Percentiles rank a stretch among this genome's conserved stretches.
phyloP scores from a whole-genome alignment of 2,329 filamentous ascomycete species.

The Acephala macrosclerotiorum region DNA sequence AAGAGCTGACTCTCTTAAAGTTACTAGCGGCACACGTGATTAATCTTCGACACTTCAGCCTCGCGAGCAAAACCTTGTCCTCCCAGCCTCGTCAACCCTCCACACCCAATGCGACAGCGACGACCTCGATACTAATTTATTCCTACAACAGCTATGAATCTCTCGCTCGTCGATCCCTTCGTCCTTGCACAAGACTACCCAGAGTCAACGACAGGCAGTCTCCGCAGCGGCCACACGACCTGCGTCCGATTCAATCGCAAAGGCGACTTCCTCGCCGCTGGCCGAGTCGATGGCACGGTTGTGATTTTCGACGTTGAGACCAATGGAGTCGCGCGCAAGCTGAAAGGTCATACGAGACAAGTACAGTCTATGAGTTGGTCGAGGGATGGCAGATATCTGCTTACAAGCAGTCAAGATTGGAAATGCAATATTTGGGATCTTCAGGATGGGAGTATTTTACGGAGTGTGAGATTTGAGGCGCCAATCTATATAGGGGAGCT shows the following conservation, averaged over 20 bases:
- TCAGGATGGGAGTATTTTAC: constrained; percentile 70
- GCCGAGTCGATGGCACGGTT: constrained; percentile 91
- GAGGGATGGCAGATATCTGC: constrained; percentile 84
- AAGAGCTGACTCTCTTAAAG: background rate
- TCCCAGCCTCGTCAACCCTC: too few relatives aligned
- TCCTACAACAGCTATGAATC: constrained; percentile 62
- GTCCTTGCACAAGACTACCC: constrained; percentile 83
- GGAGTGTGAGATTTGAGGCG: constrained; percentile 89
- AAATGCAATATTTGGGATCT: constrained; percentile 97
- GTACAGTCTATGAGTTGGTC: constrained; percentile 98
- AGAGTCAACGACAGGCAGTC: constrained; percentile 85
- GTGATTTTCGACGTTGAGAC: constrained; percentile 98
- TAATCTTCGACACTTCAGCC: background rate
- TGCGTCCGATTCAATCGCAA: constrained; percentile 88
- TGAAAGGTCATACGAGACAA: constrained; percentile 90
- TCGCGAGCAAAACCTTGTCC: constrained; percentile 4
- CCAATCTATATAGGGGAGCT: constrained; percentile 96
- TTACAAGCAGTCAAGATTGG: constrained; percentile 95
- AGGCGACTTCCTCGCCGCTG: constrained; percentile 93
- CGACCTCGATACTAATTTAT: background rate
- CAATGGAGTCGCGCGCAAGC: constrained; percentile 92
- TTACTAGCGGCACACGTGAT: background rate
- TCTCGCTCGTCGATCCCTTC: constrained; percentile 75
- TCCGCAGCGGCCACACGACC: constrained; percentile 74
- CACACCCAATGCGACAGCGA: constrained; percentile 2